Evolutionary conservation across 1,139 yeast genomes (phyloP).

Genomic region (Geotrichum cucujoidarum): DNA sequence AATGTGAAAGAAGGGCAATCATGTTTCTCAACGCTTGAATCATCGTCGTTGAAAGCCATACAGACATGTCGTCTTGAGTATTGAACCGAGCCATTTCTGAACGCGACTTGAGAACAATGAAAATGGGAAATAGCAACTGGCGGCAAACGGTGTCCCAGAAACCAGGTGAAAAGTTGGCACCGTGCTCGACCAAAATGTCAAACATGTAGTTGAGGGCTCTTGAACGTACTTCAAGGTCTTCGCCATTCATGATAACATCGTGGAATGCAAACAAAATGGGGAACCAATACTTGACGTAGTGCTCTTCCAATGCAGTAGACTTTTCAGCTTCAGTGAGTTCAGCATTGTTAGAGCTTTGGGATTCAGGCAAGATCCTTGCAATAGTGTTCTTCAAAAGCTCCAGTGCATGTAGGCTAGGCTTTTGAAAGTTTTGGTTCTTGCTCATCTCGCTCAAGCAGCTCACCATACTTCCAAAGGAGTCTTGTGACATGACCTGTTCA

Average conservation of each 20-base stretch:
- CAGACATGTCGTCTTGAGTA: slow-evolving; percentile 76
- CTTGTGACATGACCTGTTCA: slow-evolving; percentile 63
- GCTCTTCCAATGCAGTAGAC: slow-evolving; percentile 33
- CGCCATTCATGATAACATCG: slow-evolving; percentile 87
- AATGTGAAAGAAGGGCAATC: slow-evolving; percentile 76
- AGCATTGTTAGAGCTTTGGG: slow-evolving; percentile 14
- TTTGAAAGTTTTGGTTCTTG: slow-evolving; percentile 78
- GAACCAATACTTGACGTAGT: slow-evolving; percentile 56
- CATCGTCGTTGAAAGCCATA: slow-evolving; percentile 96
- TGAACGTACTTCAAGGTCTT: slow-evolving; percentile 90
- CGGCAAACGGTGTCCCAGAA: slow-evolving; percentile 84
- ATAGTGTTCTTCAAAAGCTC: slow-evolving; percentile 61
- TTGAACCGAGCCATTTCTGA: slow-evolving; percentile 68
- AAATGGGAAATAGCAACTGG: slow-evolving; percentile 82
- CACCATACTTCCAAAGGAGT: slow-evolving; percentile 70
- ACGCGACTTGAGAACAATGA: slow-evolving; percentile 68
- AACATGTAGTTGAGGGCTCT: slow-evolving; percentile 79
- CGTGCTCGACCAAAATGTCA: slow-evolving; percentile 73
- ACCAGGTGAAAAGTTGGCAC: slow-evolving; percentile 62
- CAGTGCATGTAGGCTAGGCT: slow-evolving; percentile 71
- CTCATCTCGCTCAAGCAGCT: slow-evolving; percentile 74
- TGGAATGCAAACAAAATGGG: slow-evolving; percentile 80
- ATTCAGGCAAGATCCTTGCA: slow-evolving; percentile 8
- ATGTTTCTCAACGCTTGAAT: slow-evolving; percentile 90
- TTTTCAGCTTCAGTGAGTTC: slow-evolving; percentile 8